phyloP scores from a whole-genome alignment of 192 early-diverging fungal species.

The Rhizophagus clarus region DNA sequence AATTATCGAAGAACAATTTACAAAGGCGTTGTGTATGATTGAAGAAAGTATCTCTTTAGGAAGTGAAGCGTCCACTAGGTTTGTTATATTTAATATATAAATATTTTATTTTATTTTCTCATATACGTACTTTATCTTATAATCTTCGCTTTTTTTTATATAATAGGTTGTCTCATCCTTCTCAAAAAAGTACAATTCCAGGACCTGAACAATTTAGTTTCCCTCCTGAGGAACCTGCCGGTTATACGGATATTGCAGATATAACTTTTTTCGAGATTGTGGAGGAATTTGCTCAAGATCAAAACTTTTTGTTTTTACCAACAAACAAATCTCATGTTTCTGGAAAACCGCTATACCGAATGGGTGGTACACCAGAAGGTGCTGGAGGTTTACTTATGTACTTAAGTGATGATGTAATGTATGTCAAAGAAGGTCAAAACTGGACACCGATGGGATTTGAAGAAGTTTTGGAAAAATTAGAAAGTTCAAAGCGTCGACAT shows the following conservation, averaged over 20 bases:
- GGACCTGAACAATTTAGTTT: slow-evolving; percentile 16
- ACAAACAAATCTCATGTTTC: slow-evolving; percentile 51
- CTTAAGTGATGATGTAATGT: slow-evolving; percentile 67
- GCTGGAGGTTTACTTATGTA: slow-evolving; percentile 56
- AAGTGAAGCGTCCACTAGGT: slow-evolving; percentile 33
- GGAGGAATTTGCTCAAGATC: slow-evolving; percentile 55
- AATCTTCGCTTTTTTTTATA: background rate
- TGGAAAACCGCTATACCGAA: slow-evolving; percentile 59
- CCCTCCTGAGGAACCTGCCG: slow-evolving; percentile 26
- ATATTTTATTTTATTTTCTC: background rate
- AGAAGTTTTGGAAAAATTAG: slow-evolving; percentile 35
- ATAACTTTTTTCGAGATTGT: slow-evolving; percentile 61
- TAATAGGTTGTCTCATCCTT: slow-evolving; percentile 36
- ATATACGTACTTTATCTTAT: background rate
- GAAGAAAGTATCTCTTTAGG: slow-evolving; percentile 39
- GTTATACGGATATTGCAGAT: slow-evolving; percentile 36
- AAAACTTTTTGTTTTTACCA: slow-evolving; percentile 58
- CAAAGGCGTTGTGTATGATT: slow-evolving; percentile 74
- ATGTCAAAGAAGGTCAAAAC: slow-evolving; percentile 46
- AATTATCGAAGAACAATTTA: slow-evolving; percentile 59
- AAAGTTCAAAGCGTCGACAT: too few species aligned
- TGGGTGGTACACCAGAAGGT: slow-evolving; percentile 50
- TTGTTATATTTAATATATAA: background rate
- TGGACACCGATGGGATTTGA: slow-evolving; percentile 63
- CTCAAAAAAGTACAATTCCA: slow-evolving; percentile 16